Evolutionary conservation across 441 rosid species (phyloP).

Genomic region (Aleurites moluccanus): DNA sequence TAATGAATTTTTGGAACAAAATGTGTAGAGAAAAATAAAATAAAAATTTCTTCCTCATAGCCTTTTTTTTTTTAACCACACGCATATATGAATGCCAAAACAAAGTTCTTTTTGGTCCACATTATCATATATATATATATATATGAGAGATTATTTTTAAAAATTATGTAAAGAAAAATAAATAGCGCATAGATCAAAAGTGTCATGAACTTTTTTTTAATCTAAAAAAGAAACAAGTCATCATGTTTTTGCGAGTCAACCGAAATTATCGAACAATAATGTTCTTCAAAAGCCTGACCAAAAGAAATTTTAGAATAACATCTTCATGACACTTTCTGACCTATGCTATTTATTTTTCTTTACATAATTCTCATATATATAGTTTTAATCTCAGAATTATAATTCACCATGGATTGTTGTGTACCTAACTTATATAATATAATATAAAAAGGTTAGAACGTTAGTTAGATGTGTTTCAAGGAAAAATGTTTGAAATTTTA

Average conservation of each 20-base stretch:
- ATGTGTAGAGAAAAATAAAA: not conserved
- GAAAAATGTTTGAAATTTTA: not conserved
- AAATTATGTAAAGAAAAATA: not conserved
- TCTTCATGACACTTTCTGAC: no score
- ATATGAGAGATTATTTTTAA: not conserved
- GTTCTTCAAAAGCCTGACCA: not conserved
- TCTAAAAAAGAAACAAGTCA: no score
- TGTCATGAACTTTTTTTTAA: no score
- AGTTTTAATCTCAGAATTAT: not conserved
- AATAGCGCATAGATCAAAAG: not conserved
- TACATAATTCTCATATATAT: not conserved
- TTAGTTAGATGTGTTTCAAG: not conserved
- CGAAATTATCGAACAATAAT: constrained; percentile 17
- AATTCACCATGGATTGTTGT: not conserved
- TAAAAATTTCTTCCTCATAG: no score
- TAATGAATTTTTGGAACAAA: constrained; percentile 2
- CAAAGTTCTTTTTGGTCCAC: constrained; percentile 3
- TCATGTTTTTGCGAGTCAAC: not conserved
- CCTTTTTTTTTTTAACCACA: not conserved
- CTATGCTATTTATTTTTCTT: no score
- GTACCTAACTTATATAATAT: not conserved
- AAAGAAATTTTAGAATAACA: not conserved
- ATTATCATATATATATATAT: not conserved
- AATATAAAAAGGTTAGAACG: not conserved
- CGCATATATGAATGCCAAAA: not conserved